A percentile compares a stretch with the other conserved stretches of the same genome.
Evolutionary conservation across 2,329 filamentous ascomycete genomes (phyloP).

Genomic region (Trichophaea hybrida): DNA sequence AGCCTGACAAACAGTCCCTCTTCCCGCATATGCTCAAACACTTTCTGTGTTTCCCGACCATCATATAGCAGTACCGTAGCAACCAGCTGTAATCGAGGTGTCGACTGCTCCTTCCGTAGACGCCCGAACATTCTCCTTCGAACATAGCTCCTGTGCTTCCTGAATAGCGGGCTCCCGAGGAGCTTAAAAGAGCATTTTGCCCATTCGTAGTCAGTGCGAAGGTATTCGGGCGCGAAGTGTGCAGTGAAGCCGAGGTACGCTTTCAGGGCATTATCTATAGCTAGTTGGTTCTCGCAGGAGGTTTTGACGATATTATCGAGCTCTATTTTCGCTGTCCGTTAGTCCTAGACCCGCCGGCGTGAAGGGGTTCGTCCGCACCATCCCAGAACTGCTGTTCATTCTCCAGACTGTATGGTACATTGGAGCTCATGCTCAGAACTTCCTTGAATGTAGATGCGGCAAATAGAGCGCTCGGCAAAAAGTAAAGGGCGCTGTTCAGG

Average conservation of each 20-base stretch:
- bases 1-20: constrained; percentile 74
- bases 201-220: constrained; percentile 64
- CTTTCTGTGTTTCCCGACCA: constrained; percentile 60
- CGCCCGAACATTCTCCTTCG: constrained; percentile 86
- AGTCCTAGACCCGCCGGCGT: neutral
- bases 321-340: constrained; percentile 35
- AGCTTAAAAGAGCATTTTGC: constrained; percentile 67
- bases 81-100: constrained; percentile 66
- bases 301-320: constrained; percentile 50
- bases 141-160: constrained; percentile 65
- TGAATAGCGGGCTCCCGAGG: constrained; percentile 60
- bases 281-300: constrained; percentile 45
- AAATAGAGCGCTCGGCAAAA: too few species aligned
- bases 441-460: neutral
- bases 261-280: constrained; percentile 74
- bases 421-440: neutral
- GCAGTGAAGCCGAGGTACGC: constrained; percentile 69
- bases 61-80: constrained; percentile 76
- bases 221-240: constrained; percentile 48
- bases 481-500: too few species aligned
- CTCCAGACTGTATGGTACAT: constrained; percentile 42
- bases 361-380: constrained; percentile 40
- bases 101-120: constrained; percentile 65
- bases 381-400: constrained; percentile 81
- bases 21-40: constrained; percentile 74